Percentiles rank a stretch among this genome's conserved stretches.
Evolutionary conservation across 2,329 filamentous ascomycete species (phyloP).

Genomic region (Podosphaera xanthii): DNA sequence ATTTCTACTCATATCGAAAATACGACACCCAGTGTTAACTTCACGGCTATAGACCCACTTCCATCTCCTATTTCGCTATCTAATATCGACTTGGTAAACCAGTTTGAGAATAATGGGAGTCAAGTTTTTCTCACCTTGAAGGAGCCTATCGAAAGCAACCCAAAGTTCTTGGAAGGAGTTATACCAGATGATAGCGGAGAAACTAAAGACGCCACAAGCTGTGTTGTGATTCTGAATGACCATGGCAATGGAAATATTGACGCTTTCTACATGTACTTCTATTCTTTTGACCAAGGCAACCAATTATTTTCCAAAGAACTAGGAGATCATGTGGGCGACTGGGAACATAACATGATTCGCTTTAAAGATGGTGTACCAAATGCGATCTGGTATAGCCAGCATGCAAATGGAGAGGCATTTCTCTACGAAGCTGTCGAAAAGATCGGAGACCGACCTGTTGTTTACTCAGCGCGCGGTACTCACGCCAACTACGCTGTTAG

Average conservation of each 20-base stretch:
- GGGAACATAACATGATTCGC: slow-evolving; percentile 46
- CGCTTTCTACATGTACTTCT: slow-evolving; percentile 18
- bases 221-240: slow-evolving; percentile 32
- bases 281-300: slow-evolving; percentile 16
- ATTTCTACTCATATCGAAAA: slow-evolving; percentile 23
- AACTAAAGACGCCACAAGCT: slow-evolving; percentile 25
- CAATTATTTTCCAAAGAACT: slow-evolving; percentile 14
- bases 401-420: slow-evolving; percentile 39
- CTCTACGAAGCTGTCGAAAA: slow-evolving; percentile 32
- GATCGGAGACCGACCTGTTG: slow-evolving; percentile 27
- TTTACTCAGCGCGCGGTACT: slow-evolving; percentile 34
- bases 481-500: slow-evolving; percentile 40
- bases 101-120: slow-evolving; percentile 18
- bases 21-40: slow-evolving; percentile 23
- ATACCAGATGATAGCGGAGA: slow-evolving; percentile 27
- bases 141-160: slow-evolving; percentile 23
- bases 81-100: slow-evolving; percentile 25
- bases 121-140: slow-evolving; percentile 26
- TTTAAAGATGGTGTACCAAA: slow-evolving; percentile 32
- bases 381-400: slow-evolving; percentile 39
- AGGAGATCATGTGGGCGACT: slow-evolving; percentile 35
- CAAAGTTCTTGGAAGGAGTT: slow-evolving; percentile 28
- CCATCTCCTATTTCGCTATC: slow-evolving; percentile 21
- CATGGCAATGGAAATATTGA: slow-evolving; percentile 26
- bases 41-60: slow-evolving; percentile 17